A percentile compares a stretch with the other conserved stretches of the same genome.
These are phyloP conservation scores for Neobulgaria alba DNA, from an alignment of 2,329 filamentous ascomycete species.

Conservation along the genomic window DNA sequence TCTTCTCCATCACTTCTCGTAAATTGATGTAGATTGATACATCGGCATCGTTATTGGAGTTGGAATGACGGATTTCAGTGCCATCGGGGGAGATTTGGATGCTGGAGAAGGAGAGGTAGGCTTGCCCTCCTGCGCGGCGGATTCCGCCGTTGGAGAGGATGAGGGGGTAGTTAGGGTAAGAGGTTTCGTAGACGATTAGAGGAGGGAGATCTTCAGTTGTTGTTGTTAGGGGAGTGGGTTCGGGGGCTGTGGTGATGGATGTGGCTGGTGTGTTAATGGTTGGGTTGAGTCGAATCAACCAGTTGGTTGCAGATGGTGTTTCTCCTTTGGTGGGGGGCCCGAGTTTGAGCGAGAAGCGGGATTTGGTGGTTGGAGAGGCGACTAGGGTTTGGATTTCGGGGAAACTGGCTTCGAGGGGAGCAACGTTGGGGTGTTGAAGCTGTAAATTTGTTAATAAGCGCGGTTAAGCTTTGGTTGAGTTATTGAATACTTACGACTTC, in stretches of 20 bases:
- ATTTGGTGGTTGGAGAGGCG: conserved; percentile 28
- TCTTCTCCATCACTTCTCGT: conserved; percentile 27
- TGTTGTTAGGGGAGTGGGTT: conserved; percentile 28
- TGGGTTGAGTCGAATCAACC: conserved; percentile 30
- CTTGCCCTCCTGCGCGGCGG: conserved; percentile 34
- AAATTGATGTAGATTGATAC: conserved; percentile 37
- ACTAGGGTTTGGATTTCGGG: conserved; percentile 31
- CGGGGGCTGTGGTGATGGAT: conserved; percentile 15
- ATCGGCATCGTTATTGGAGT: too few relatives aligned
- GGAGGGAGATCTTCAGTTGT: conserved; percentile 33
- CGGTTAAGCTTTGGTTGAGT: background rate
- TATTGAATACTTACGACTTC: conserved; percentile 31
- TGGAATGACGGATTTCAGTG: conserved; percentile 22
- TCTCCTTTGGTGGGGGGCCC: conserved; percentile 17
- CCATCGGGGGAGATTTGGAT: conserved; percentile 27
- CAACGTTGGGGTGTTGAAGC: conserved; percentile 32
- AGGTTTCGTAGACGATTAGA: conserved; percentile 37
- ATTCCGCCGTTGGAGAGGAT: conserved; percentile 34
- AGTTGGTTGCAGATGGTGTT: conserved; percentile 23
- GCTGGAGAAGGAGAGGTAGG: conserved; percentile 25
- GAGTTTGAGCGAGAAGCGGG: conserved; percentile 25
- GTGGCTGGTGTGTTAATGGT: conserved; percentile 9
- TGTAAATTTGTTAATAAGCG: conserved; percentile 10
- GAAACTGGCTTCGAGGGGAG: conserved; percentile 30
- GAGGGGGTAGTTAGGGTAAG: conserved; percentile 37